Evolutionary conservation across 2,329 filamentous ascomycete species (phyloP), one percentile per base, ranked within the genome.

Genomic region (Didymella keratinophila): DNA sequence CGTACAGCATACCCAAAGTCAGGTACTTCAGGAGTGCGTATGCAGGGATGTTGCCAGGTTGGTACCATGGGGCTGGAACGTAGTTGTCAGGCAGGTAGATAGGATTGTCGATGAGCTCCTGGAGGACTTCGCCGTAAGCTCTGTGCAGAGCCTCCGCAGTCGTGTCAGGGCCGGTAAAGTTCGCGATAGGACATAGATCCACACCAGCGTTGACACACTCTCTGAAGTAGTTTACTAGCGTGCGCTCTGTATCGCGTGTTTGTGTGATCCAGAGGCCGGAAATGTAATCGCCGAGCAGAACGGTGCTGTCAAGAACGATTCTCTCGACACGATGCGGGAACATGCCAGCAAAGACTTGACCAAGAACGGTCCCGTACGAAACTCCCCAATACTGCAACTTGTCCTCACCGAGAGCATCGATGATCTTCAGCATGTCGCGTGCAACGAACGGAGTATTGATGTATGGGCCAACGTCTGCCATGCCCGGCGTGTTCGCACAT

Each of bases 361-460:
- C 80, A 1, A 83, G 67, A 0, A 80, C 58, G 1, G 79, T 81
- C 6, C 81, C 80, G 53, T 81, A 82, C 0, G 78, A 81, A n/a
- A 78, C 70, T 74, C 76, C 52, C 63, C 73, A 74, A 62, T 75
- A 79, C 27, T 63, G 52, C 3, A 58, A 23, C 5, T 62, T 45
- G 11, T 65, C 62, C 30, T 65, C 64, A 8, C 57, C 62, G 34
- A 68, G 47, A 4, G 64, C 62, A 20, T 67, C 62, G 34, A 68
- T 51, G n/a, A 68, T 65, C 11, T 56, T 23, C 9, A 68, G 30
- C 60, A 66, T 60, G 37, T 68, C 66, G 27, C 64, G 61, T 6
- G 56, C 64, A 6, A 62, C 56, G 43, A 66, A 64, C 0, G 58
- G 21, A 1, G 66, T 68, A 41, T 51, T 52, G 10, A 65, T 28